Evolutionary conservation across 2,329 filamentous ascomycete species (phyloP).

Genomic region (Verticillium dahliae): DNA sequence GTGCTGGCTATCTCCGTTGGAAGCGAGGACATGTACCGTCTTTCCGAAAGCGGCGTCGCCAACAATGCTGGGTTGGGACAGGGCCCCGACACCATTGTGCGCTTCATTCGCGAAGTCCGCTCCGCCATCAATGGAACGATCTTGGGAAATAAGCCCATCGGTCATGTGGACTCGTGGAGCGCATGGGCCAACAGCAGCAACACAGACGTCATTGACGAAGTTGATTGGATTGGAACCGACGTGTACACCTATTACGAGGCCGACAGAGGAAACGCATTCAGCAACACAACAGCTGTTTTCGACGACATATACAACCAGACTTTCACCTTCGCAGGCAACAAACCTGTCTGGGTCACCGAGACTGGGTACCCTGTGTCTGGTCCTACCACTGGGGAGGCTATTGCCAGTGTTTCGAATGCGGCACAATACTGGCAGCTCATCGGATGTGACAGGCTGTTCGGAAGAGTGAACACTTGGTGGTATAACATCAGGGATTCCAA

Average conservation of each 20-base stretch:
- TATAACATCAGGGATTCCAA: conserved; percentile 57
- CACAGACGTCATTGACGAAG: conserved; percentile 38
- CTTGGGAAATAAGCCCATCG: conserved; percentile 30
- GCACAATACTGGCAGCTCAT: conserved; percentile 57
- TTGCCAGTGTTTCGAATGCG: conserved; percentile 50
- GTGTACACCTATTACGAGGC: conserved; percentile 48
- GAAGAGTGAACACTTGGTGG: conserved; percentile 51
- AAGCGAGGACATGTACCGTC: conserved; percentile 49
- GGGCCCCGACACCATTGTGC: conserved; percentile 41
- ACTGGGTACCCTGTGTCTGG: conserved; percentile 51
- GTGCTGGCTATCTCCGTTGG: conserved; percentile 48
- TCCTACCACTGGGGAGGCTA: conserved; percentile 39
- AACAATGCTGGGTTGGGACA: conserved; percentile 11
- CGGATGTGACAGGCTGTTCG: conserved; percentile 52
- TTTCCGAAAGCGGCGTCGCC: conserved; percentile 5
- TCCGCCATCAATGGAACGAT: conserved; percentile 33
- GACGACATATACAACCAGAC: conserved; percentile 30
- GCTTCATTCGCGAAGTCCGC: conserved; percentile 51
- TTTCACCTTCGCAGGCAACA: conserved; percentile 29
- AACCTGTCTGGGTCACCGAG: conserved; percentile 43
- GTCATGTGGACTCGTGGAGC: conserved; percentile 52
- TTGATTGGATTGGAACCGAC: conserved; percentile 48
- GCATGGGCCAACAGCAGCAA: conserved; percentile 44
- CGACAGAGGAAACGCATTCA: conserved; percentile 32
- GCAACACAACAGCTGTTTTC: conserved; percentile 32